phyloP scores from a whole-genome alignment of 139 green algal genomes.

The Micractinium conductrix region DNA sequence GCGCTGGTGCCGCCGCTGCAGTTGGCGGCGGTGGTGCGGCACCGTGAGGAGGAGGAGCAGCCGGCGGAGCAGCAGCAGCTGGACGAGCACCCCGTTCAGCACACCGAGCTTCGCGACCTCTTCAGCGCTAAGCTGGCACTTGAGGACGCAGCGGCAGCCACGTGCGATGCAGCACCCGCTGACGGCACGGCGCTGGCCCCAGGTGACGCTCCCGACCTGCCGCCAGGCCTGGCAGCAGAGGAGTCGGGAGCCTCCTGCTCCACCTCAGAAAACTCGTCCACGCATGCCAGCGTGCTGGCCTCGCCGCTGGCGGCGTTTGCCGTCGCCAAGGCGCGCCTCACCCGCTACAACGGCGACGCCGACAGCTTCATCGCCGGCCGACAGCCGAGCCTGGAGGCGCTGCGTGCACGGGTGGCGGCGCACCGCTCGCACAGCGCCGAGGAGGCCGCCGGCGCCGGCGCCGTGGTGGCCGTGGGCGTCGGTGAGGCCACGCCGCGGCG shows the following conservation, averaged over 20 bases:
- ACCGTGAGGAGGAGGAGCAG: too few relatives aligned
- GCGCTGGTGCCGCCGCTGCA: too few relatives aligned
- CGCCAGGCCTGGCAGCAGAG: not conserved
- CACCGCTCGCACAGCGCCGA: too few relatives aligned
- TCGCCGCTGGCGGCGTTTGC: conserved; percentile 15
- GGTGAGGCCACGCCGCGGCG: not conserved
- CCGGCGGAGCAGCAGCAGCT: not conserved
- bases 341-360: not conserved
- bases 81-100: not conserved
- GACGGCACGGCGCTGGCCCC: not conserved
- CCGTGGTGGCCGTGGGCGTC: too few relatives aligned
- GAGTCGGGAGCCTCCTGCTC: not conserved
- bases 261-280: not conserved
- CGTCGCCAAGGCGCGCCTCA: not conserved
- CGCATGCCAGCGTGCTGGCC: not conserved
- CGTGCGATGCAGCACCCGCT: not conserved
- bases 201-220: too few relatives aligned
- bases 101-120: too few relatives aligned
- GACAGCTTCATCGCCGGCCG: not conserved
- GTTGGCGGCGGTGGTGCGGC: too few relatives aligned
- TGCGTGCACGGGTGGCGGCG: too few relatives aligned
- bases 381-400: too few relatives aligned
- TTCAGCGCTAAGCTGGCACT: not conserved
- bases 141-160: not conserved
- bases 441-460: too few relatives aligned